Conservation (phyloP, 805 yeast genomes). For the Starmerella cellae region DNA sequence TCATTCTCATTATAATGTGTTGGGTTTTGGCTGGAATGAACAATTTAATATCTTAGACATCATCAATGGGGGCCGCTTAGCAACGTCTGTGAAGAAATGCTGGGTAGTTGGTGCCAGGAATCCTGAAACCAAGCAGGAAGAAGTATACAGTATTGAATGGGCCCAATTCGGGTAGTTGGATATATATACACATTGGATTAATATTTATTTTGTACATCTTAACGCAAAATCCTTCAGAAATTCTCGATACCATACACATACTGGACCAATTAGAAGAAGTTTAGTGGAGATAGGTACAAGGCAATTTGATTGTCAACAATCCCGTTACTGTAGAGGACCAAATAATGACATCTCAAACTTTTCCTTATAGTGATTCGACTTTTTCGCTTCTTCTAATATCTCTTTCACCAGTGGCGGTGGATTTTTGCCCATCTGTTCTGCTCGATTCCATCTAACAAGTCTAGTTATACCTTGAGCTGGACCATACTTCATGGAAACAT, state of each 20-base stretch:
- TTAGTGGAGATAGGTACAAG: not conserved
- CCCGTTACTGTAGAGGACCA: slow-evolving; percentile 5
- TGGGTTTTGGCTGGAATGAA: slow-evolving; percentile 37
- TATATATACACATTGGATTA: not conserved
- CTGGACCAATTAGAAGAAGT: not conserved
- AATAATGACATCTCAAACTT: slow-evolving; percentile 15
- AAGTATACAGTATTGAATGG: slow-evolving; percentile 74
- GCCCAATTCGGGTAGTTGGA: slow-evolving; percentile 80
- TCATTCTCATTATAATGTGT: slow-evolving; percentile 74
- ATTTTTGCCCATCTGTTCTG: slow-evolving; percentile 26
- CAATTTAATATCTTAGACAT: slow-evolving; percentile 45
- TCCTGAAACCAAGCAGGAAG: slow-evolving; percentile 23
- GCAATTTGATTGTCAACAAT: not conserved
- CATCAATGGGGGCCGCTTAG: slow-evolving; percentile 78
- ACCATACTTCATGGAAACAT: slow-evolving; percentile 27
- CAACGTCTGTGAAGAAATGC: slow-evolving; percentile 81
- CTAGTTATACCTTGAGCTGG: slow-evolving; percentile 31
- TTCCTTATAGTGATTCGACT: slow-evolving; percentile 1
- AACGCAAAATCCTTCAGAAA: not conserved
- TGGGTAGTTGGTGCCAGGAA: slow-evolving; percentile 41
- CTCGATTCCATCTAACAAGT: slow-evolving; percentile 31
- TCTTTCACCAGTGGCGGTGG: slow-evolving; percentile 28
- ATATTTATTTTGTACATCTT: too few relatives aligned
- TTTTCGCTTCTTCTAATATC: slow-evolving; percentile 22
- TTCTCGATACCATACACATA: too few relatives aligned